These are phyloP conservation scores for Digitaria exilis DNA, from an alignment of 202 grass and related monocot species.

Conservation along the genomic window DNA sequence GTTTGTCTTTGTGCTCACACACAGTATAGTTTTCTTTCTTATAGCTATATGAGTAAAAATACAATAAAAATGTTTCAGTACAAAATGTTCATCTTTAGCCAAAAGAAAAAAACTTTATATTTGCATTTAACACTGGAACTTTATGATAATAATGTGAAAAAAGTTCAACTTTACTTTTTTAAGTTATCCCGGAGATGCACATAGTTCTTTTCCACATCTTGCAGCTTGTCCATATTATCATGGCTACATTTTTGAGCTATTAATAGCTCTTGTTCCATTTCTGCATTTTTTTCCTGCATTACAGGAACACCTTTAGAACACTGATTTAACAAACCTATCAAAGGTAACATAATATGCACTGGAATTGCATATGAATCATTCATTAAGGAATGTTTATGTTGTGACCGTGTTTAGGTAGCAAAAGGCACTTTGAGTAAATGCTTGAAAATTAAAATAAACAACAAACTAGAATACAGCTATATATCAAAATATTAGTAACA, in stretches of 20 bases:
- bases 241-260: slow-evolving; percentile 60
- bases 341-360: background rate
- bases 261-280: slow-evolving; percentile 71
- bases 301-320: slow-evolving; percentile 13
- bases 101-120: background rate
- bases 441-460: background rate
- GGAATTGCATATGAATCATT: slow-evolving; percentile 2
- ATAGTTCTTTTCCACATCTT: slow-evolving; percentile 70
- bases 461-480: slow-evolving; percentile 3
- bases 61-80: background rate
- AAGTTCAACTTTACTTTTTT: slow-evolving; percentile 67
- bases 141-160: slow-evolving; percentile 10
- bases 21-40: background rate
- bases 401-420: slow-evolving; percentile 1
- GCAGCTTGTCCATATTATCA: slow-evolving; percentile 74
- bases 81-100: background rate
- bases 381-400: background rate
- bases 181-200: slow-evolving; percentile 67
- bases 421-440: background rate
- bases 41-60: background rate
- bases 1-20: slow-evolving; percentile 11
- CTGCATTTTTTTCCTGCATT: slow-evolving; percentile 62
- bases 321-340: background rate
- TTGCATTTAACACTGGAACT: background rate
- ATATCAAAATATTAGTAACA: slow-evolving; percentile 18